Evolutionary conservation across 192 early-diverging fungal species (phyloP), one percentile per base, ranked within the genome.

Genomic region (Phlyctochytrium bullatum): DNA sequence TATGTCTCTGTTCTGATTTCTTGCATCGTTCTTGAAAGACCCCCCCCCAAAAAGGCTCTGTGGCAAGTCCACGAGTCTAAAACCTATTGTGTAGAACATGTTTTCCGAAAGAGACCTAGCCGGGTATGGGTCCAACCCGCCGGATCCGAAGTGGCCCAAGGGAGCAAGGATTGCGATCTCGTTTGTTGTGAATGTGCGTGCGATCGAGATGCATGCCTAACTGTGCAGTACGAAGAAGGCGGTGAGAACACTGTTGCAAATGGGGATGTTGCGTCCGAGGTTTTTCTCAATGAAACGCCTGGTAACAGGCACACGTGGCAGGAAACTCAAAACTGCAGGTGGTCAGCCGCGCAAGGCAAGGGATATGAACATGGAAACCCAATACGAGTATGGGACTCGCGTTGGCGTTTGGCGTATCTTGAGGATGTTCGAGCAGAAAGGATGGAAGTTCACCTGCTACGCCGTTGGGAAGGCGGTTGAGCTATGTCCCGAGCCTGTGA

Each of bases 351-450:
- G 58, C n/a, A 69, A 29, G 33, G 24, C 61, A 0, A 65, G 80
- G 23, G 75, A 81, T 63, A 74, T 74, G 60, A 76, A 80, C 60
- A 81, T 78, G 72, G 69, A 80, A 53, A 77, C 79, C 17, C 76
- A 80, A 62, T 84, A 78, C 72, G 83, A 84, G 54, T 84, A 84
- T 62, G 83, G 83, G 20, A 73, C 80, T 1, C 78, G 83, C 0
- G 69, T 58, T 29, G 83, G 83, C 28, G 75, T 84, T 12, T 78
- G 79, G 74, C 63, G 83, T 2, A 71, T 84, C 59, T 34, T 78
- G 33, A 36, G 65, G 27, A 29, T 82, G 17, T 84, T 84, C 64
- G 59, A 62, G 6, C 27, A 69, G 34, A 20, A 40, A 3, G 30
- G 35, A 4, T 74, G 68, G 65, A 74, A 75, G 50, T 82, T 82